A percentile compares a stretch with the other conserved stretches of the same genome.
phyloP scores from a whole-genome alignment of 2,329 filamentous ascomycete genomes.

The Phialophora macrospora region DNA sequence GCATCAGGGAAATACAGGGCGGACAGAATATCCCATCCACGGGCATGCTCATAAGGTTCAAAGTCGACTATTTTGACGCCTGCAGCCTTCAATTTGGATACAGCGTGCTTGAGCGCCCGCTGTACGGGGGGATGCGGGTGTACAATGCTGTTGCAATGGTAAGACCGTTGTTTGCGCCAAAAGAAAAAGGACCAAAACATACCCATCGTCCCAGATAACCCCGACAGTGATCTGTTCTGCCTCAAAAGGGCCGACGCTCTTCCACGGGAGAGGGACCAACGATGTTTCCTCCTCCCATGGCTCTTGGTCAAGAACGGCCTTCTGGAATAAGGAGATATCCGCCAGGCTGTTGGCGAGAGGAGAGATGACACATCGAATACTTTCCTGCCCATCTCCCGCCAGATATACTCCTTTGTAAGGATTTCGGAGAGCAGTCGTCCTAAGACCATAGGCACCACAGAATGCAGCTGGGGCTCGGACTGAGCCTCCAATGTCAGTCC shows the following conservation, averaged over 20 bases:
- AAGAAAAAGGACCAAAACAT: too few species aligned
- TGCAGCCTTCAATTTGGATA: conserved; percentile 47
- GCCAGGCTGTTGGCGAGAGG: conserved; percentile 60
- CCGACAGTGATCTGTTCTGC: too few species aligned
- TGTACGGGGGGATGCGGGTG: conserved; percentile 68
- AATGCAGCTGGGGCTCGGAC: conserved; percentile 45
- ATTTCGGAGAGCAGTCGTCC: conserved; percentile 44
- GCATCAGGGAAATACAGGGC: conserved; percentile 66
- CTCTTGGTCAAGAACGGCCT: too few species aligned
- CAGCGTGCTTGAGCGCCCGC: conserved; percentile 53
- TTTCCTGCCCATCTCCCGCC: conserved; percentile 27
- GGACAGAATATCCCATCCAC: conserved; percentile 49
- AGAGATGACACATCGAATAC: conserved; percentile 57
- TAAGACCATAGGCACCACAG: conserved; percentile 44
- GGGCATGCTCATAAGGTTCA: conserved; percentile 47
- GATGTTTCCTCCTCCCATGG: too few species aligned
- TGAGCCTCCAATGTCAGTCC: conserved; percentile 47
- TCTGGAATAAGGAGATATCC: conserved; percentile 41
- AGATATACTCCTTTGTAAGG: conserved; percentile 34
- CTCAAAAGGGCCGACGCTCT: too few species aligned
- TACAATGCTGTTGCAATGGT: conserved; percentile 45
- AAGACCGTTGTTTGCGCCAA: too few species aligned
- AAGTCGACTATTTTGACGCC: conserved; percentile 47
- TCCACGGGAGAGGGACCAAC: too few species aligned
- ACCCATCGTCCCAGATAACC: too few species aligned